Conservation (phyloP, 1,284 basidiomycete genomes). For the Ceratobasidium sp. region DNA sequence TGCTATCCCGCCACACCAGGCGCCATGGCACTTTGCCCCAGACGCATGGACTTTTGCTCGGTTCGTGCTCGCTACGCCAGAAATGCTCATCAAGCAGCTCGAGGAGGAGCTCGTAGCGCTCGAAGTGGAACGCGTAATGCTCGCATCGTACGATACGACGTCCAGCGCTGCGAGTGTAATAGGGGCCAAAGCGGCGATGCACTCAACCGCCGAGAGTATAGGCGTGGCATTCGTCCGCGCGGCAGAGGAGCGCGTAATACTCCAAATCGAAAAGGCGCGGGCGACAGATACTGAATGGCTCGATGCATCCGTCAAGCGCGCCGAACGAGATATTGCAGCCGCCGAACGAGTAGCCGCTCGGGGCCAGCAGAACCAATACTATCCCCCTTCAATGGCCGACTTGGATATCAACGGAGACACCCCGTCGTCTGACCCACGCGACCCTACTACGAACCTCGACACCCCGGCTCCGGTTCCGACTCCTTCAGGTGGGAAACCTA, state of each 20-base stretch:
- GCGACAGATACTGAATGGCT: conserved; percentile 75
- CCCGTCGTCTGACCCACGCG: conserved; percentile 11
- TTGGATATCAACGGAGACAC: conserved; percentile 36
- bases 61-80: conserved; percentile 95
- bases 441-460: conserved; percentile 20
- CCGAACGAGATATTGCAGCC: conserved; percentile 56
- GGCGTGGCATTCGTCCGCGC: conserved; percentile 83
- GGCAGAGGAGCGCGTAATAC: conserved; percentile 77
- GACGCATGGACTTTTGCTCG: conserved; percentile 90
- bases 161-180: conserved; percentile 15
- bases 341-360: conserved; percentile 51
- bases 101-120: conserved; percentile 80
- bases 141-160: conserved; percentile 52
- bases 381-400: too few relatives aligned
- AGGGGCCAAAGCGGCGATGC: conserved; percentile 30
- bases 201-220: conserved; percentile 62
- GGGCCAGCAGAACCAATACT: conserved; percentile 44
- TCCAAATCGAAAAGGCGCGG: conserved; percentile 80
- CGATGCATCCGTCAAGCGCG: conserved; percentile 67
- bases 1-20: conserved; percentile 87
- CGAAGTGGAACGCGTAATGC: conserved; percentile 69
- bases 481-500: conserved; percentile 46
- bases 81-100: conserved; percentile 80
- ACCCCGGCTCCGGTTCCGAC: conserved; percentile 25
- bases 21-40: conserved; percentile 95